These are phyloP conservation scores for Fusarium circinatum DNA, from an alignment of 2,329 filamentous ascomycete species.

Conservation along the genomic window DNA sequence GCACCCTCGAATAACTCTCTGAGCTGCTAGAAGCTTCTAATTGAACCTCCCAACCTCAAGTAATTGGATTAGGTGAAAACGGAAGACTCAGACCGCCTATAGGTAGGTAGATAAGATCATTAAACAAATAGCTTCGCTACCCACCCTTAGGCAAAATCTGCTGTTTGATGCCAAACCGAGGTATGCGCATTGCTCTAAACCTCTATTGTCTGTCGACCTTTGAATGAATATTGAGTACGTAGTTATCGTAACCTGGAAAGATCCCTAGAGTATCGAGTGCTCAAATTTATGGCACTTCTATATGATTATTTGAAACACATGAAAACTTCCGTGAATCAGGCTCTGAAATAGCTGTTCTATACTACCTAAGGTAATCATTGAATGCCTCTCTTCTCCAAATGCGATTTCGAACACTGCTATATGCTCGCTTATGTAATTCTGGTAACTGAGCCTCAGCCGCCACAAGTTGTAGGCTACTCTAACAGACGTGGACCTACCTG, in stretches of 20 bases:
- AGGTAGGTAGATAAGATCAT: background rate
- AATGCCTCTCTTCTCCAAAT: background rate
- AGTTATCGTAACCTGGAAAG: background rate
- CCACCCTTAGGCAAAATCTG: background rate
- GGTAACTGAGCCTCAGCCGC: conserved; percentile 22
- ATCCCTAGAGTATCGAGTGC: no score
- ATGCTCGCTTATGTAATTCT: background rate
- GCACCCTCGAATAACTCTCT: background rate
- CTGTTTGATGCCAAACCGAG: background rate
- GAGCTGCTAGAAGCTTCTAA: conserved; percentile 20
- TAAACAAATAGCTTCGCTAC: background rate
- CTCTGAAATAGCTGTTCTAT: background rate
- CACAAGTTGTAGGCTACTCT: conserved; percentile 29
- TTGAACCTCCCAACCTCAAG: background rate
- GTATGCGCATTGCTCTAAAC: background rate
- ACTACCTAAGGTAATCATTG: background rate
- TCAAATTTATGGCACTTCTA: background rate
- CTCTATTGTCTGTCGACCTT: background rate
- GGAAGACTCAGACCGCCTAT: background rate
- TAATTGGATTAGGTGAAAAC: background rate
- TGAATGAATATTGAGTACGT: background rate
- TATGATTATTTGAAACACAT: background rate
- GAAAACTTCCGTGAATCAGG: background rate
- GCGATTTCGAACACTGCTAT: background rate
- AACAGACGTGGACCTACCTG: conserved; percentile 35